Evolutionary conservation across 2,329 filamentous ascomycete species (phyloP).

Genomic region (Alternaria gaisen): DNA sequence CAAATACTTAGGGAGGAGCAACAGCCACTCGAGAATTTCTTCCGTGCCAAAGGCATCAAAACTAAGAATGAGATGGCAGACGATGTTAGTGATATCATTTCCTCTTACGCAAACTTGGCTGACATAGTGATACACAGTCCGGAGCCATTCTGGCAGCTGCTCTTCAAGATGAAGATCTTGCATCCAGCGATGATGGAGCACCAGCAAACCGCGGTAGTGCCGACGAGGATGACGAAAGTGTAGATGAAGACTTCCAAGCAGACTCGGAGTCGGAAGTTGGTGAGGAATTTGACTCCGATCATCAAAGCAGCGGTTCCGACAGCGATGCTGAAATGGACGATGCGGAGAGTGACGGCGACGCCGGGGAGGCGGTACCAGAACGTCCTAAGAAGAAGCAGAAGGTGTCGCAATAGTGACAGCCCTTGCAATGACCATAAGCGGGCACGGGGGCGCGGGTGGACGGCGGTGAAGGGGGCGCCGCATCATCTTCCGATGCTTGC

Average conservation of each 20-base stretch:
- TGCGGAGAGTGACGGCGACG: conserved; percentile 64
- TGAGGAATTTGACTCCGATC: conserved; percentile 92
- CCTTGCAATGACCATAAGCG: conserved; percentile 10
- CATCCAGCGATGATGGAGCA: conserved; percentile 78
- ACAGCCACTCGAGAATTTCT: conserved; percentile 94
- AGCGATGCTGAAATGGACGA: conserved; percentile 72
- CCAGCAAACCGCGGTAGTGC: conserved; percentile 85
- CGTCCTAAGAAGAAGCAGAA: conserved; percentile 73
- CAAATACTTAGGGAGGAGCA: conserved; percentile 76
- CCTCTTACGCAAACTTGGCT: conserved; percentile 18
- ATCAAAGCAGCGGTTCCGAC: conserved; percentile 82
- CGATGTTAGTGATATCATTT: conserved; percentile 69
- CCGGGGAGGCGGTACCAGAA: conserved; percentile 60
- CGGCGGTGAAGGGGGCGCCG: conserved; percentile 33
- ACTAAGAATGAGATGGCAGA: conserved; percentile 99
- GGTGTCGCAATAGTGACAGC: conserved; percentile 48
- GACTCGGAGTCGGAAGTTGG: conserved; percentile 95
- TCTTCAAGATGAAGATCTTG: conserved; percentile 83
- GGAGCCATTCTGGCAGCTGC: conserved; percentile 76
- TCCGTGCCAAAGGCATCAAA: conserved; percentile 92
- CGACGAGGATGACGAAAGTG: conserved; percentile 93
- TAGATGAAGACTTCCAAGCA: conserved; percentile 94
- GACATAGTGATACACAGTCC: conserved; percentile 55
- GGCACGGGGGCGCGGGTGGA: conserved; percentile 20
- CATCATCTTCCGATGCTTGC: conserved; percentile 30